Percentiles rank a stretch among this genome's conserved stretches.
Conservation (phyloP, 2,329 filamentous ascomycete genomes). For the Fusarium phyllophilum region DNA sequence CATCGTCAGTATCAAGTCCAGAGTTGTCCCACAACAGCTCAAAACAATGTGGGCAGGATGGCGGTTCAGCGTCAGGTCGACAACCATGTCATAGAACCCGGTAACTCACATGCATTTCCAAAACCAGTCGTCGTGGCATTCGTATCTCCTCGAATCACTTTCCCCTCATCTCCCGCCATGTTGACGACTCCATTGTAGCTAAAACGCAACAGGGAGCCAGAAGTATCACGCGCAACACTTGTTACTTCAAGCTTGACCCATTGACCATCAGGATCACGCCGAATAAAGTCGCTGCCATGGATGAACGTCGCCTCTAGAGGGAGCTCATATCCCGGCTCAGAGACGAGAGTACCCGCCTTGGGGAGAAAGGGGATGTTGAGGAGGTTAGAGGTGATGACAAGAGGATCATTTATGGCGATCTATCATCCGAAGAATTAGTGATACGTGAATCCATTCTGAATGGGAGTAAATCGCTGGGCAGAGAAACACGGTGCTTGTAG, state of each 20-base stretch:
- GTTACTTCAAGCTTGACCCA: constrained; percentile 53
- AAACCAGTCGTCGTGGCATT: constrained; percentile 53
- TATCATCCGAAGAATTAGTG: constrained; percentile 1
- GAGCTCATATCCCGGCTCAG: constrained; percentile 50
- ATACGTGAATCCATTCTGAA: neutral
- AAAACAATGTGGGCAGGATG: neutral
- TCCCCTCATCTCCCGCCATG: constrained; percentile 47
- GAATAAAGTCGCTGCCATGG: constrained; percentile 54
- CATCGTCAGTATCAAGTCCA: neutral
- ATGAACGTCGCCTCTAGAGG: constrained; percentile 51
- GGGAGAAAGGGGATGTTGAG: constrained; percentile 49
- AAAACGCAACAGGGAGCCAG: constrained; percentile 49
- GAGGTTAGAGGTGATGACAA: constrained; percentile 47
- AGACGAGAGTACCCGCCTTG: constrained; percentile 47
- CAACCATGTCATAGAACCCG: neutral
- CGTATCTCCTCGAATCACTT: constrained; percentile 47
- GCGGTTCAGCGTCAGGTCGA: neutral
- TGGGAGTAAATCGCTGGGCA: neutral
- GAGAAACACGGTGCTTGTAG: neutral
- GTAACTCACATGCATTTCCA: constrained; percentile 51
- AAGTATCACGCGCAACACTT: constrained; percentile 47
- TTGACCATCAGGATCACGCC: constrained; percentile 50
- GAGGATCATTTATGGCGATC: constrained; percentile 50
- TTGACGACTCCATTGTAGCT: constrained; percentile 53
- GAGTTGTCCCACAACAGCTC: neutral